Evolutionary conservation across 257 asterid genomes (phyloP).

Genomic region (Petunia secreta): DNA sequence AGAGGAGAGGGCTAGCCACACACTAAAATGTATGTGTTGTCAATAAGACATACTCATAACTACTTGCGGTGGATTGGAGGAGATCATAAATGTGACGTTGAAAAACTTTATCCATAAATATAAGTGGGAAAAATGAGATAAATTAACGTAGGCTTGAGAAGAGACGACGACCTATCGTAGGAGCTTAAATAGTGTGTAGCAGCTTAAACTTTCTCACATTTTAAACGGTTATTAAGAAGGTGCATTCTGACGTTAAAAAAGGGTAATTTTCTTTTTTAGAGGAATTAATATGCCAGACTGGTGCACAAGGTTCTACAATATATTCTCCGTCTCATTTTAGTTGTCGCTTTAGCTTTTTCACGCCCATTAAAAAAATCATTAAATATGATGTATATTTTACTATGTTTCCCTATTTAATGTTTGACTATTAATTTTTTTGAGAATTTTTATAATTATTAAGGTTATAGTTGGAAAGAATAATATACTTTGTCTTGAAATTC

Average conservation of each 20-base stretch:
- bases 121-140: background rate
- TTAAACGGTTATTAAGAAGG: background rate
- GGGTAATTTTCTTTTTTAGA: background rate
- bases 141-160: background rate
- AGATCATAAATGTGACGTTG: constrained; percentile 13
- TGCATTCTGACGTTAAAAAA: constrained; percentile 6
- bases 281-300: background rate
- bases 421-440: no score
- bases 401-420: no score
- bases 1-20: background rate
- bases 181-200: no score
- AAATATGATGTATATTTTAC: no score
- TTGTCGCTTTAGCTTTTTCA: no score
- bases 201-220: background rate
- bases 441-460: no score
- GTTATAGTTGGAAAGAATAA: no score
- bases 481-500: no score
- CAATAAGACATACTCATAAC: background rate
- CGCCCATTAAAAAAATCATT: no score
- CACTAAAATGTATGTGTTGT: constrained; percentile 7
- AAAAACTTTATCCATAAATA: background rate
- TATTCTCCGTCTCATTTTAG: no score
- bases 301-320: background rate
- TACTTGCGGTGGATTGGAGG: constrained; percentile 18
- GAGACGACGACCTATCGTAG: background rate